Percentiles rank a stretch among this genome's conserved stretches.
Conservation (phyloP, 495 filamentous ascomycete genomes). For the Talaromyces borbonicus region DNA sequence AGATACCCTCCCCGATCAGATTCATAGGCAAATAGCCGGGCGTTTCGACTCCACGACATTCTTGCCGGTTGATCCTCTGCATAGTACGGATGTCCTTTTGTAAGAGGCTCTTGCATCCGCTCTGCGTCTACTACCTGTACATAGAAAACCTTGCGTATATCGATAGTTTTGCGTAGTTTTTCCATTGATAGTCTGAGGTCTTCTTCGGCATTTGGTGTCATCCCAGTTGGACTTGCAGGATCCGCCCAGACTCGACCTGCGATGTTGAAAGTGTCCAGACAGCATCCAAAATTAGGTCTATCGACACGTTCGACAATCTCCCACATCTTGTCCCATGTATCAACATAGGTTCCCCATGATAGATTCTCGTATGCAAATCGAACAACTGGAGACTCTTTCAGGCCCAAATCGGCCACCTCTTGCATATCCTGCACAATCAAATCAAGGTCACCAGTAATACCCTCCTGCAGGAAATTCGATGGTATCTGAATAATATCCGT, state of each 20-base stretch:
- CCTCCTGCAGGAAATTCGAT: constrained; percentile 55
- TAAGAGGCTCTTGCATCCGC: constrained; percentile 46
- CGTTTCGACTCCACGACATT: constrained; percentile 79
- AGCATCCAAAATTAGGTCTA: constrained; percentile 65
- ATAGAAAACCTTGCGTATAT: constrained; percentile 64
- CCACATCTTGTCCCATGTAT: constrained; percentile 68
- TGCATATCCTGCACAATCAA: constrained; percentile 56
- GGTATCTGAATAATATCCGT: constrained; percentile 70
- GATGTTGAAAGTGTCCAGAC: constrained; percentile 77
- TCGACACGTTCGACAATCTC: constrained; percentile 55
- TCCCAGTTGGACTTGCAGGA: constrained; percentile 44
- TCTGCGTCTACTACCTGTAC: constrained; percentile 75
- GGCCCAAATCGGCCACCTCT: constrained; percentile 56
- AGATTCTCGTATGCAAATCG: constrained; percentile 71
- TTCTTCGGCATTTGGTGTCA: constrained; percentile 45
- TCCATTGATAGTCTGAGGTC: constrained; percentile 48
- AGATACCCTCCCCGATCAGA: constrained; percentile 61
- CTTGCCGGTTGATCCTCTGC: constrained; percentile 50
- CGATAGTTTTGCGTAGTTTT: constrained; percentile 45
- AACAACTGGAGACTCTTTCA: constrained; percentile 41
- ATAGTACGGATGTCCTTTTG: constrained; percentile 54
- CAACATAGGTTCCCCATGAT: constrained; percentile 61
- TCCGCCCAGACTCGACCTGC: constrained; percentile 67
- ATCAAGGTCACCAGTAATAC: constrained; percentile 45
- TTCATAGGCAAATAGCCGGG: constrained; percentile 67